phyloP scores from a whole-genome alignment of 306 rosid genomes.

The Malus sieversii region DNA sequence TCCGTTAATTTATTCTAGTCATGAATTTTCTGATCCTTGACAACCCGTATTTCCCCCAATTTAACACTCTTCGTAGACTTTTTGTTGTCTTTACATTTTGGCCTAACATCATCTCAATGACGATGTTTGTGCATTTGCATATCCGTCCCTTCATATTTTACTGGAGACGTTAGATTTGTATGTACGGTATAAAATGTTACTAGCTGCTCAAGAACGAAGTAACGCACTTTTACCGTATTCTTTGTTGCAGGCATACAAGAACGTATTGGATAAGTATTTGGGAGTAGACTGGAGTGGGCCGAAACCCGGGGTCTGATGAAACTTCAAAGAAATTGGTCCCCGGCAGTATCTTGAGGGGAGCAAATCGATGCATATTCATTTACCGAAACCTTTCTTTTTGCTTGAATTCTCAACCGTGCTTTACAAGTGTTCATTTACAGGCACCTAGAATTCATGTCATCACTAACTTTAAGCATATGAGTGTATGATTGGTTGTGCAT shows the following conservation, averaged over 20 bases:
- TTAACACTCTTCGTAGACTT: neutral
- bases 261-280: conserved; percentile 72
- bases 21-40: conserved; percentile 4
- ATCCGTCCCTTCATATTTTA: conserved; percentile 25
- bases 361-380: conserved; percentile 54
- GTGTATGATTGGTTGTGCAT: conserved; percentile 17
- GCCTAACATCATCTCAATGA: conserved; percentile 28
- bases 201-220: neutral
- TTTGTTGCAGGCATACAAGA: conserved; percentile 67
- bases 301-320: conserved; percentile 41
- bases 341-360: conserved; percentile 35
- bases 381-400: conserved; percentile 28
- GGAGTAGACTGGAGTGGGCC: conserved; percentile 59
- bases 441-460: conserved; percentile 29
- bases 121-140: conserved; percentile 32
- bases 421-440: conserved; percentile 21
- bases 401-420: conserved; percentile 22
- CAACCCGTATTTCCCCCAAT: neutral
- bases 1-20: neutral
- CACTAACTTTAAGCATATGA: conserved; percentile 25
- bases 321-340: conserved; percentile 41
- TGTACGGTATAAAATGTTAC: conserved; percentile 8
- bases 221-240: neutral
- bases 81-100: conserved; percentile 24
- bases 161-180: conserved; percentile 10